Percentiles rank a stretch among this genome's conserved stretches.
Conservation (phyloP, 495 filamentous ascomycete species). For the Beverwykella pulmonaria region DNA sequence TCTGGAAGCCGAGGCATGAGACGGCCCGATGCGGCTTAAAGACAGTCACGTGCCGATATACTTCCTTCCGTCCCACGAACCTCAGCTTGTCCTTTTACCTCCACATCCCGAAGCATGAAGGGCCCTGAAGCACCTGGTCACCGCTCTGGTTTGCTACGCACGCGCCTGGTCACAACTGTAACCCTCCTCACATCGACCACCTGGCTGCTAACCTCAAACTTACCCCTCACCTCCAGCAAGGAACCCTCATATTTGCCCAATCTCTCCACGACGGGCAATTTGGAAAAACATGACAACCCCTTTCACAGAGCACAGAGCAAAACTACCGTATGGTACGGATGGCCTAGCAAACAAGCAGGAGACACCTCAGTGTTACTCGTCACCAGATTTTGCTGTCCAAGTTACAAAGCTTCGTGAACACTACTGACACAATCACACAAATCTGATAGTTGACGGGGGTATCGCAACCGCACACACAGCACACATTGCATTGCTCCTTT, state of each 20-base stretch:
- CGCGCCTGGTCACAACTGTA: not conserved
- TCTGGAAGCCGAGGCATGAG: slow-evolving; percentile 15
- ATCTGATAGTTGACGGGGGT: slow-evolving; percentile 15
- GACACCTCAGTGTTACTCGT: not conserved
- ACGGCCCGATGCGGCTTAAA: slow-evolving; percentile 23
- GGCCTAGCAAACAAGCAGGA: not conserved
- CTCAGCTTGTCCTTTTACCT: not conserved
- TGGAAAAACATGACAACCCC: not conserved
- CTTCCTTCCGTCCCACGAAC: not conserved
- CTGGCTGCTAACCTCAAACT: slow-evolving; percentile 5
- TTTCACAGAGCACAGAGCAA: not conserved
- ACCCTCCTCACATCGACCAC: not conserved
- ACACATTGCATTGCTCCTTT: not conserved
- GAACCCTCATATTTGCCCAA: not conserved
- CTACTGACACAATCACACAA: not conserved
- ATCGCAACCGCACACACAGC: not conserved
- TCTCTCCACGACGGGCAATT: not conserved
- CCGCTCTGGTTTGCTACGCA: not conserved
- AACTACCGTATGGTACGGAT: not conserved
- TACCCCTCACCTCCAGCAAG: slow-evolving; percentile 9
- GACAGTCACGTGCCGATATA: not conserved
- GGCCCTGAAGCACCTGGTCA: too few relatives aligned
- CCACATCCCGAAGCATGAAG: not conserved
- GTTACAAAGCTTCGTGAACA: not conserved
- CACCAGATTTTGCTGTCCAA: not conserved